Base-by-base conservation (phyloP, 2,329 filamentous ascomycete species). In the Didymella arachidicola region DNA sequence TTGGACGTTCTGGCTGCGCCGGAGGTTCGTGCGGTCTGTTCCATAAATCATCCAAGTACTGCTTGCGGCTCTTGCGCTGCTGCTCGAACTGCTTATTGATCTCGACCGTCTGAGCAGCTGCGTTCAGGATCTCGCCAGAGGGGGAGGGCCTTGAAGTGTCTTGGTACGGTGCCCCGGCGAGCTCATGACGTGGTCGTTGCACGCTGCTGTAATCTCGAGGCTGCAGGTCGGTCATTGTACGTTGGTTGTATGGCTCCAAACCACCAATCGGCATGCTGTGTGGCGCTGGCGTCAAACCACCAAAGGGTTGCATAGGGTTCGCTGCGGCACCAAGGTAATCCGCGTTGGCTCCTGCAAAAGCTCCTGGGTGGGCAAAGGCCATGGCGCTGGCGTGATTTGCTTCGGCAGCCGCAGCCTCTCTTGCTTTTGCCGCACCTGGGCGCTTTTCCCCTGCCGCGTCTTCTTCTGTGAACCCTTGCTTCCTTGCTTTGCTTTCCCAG, bases 401-500 rank as follows among this genome's bases (percentile, higher is more conserved):
- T 69, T 87, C 80, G 50, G 90, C 89, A 52, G 89, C 88, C 18
- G 89, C 89, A 42, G 91, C 89, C 79, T 97, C 92, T 72, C 94
- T 86, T 61, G 91, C 90, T 80, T 96, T 97, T 58, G 92, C 88
- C 38, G 91, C 93, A 53, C 95, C 95, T 6, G 95, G 95, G 64
- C 95, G 86, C 82, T 99, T 98, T 79, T 99, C 95, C 39, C 95
- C 95, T 4, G 95, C 95, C 49, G 93, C 84, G 77, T 99, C 95
- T 63, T 96, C 93, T 76, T 99, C 95, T 1, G 95, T 99, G 74
- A 99, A 99, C 11, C 95, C 95, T 78, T 99, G 95, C 79, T 98
- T 99, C 46, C 91, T 86, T 7, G 95, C 95, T 79, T 98, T 98
- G 72, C 89, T 91, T 78, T 98, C 95, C 95, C 95, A 99, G 79